A percentile compares a stretch with the other conserved stretches of the same genome.
These are phyloP conservation scores for Flagelloscypha sp. DNA, from an alignment of 768 basidiomycete species.

Conservation along the genomic window DNA sequence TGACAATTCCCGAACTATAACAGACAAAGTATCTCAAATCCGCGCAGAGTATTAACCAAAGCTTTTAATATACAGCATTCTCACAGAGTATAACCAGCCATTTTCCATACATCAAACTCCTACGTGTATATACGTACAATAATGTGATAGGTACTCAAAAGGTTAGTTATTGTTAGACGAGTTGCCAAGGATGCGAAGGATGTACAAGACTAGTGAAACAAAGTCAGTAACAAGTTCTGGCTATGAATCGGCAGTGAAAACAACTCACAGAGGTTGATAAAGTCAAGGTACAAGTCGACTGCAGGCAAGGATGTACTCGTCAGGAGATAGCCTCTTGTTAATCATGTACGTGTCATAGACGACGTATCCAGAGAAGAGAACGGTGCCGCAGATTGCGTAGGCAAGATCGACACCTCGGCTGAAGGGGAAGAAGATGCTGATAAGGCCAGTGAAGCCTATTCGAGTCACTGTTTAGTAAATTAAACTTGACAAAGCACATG, in stretches of 20 bases:
- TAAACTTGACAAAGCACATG: not conserved
- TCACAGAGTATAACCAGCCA: too few species aligned
- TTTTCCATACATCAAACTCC: too few species aligned
- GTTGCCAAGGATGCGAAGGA: slow-evolving; percentile 72
- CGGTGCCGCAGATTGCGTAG: slow-evolving; percentile 66
- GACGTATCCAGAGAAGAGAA: slow-evolving; percentile 86
- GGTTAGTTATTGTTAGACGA: too few species aligned
- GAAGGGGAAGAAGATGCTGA: slow-evolving; percentile 86
- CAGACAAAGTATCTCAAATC: too few species aligned
- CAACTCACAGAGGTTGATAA: slow-evolving; percentile 77
- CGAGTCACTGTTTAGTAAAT: slow-evolving; percentile 5
- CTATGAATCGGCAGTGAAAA: not conserved
- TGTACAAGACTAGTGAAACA: slow-evolving; percentile 57
- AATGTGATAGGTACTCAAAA: too few species aligned
- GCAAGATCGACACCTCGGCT: slow-evolving; percentile 71
- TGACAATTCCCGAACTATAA: too few species aligned
- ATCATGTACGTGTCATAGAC: slow-evolving; percentile 89
- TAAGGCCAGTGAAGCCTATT: slow-evolving; percentile 70
- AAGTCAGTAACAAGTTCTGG: not conserved
- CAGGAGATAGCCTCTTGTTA: slow-evolving; percentile 80
- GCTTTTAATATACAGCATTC: too few species aligned
- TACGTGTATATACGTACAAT: too few species aligned
- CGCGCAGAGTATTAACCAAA: too few species aligned
- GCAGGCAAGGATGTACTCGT: slow-evolving; percentile 90
- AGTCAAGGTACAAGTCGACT: slow-evolving; percentile 91